phyloP scores from a whole-genome alignment of 2,329 filamentous ascomycete genomes.

The Ascochyta rabiei region DNA sequence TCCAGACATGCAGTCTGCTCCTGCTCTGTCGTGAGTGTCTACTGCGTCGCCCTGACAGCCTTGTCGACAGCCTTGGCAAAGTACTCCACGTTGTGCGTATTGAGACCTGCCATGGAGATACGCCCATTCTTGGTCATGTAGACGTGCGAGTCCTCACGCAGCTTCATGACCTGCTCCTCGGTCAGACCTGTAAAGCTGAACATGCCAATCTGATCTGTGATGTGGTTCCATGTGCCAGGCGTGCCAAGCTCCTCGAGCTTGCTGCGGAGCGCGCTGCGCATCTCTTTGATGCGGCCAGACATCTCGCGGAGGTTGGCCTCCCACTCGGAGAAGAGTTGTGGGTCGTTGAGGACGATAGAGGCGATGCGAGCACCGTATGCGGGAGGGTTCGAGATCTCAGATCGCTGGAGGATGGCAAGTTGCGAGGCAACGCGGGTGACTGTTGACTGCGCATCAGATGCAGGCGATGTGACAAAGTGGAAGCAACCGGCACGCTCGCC shows the following conservation, averaged over 20 bases:
- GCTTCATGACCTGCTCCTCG: constrained; percentile 73
- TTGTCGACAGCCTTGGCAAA: constrained; percentile 88
- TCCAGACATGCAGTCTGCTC: neutral
- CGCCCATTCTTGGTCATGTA: constrained; percentile 98
- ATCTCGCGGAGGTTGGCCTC: constrained; percentile 89
- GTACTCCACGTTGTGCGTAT: constrained; percentile 90
- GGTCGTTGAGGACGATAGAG: constrained; percentile 81
- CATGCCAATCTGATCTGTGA: constrained; percentile 99
- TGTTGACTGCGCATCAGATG: constrained; percentile 67
- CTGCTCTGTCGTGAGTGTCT: constrained; percentile 10
- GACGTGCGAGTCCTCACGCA: constrained; percentile 74
- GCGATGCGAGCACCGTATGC: constrained; percentile 93
- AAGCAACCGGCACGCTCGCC: constrained; percentile 96
- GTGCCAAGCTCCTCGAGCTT: constrained; percentile 86
- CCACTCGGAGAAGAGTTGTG: constrained; percentile 84
- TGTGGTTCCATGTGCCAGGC: constrained; percentile 93
- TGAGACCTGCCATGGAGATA: constrained; percentile 98
- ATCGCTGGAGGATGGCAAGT: constrained; percentile 91
- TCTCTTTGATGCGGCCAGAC: constrained; percentile 92
- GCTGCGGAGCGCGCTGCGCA: constrained; percentile 77
- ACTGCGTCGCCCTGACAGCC: constrained; percentile 68
- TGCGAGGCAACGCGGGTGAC: constrained; percentile 76
- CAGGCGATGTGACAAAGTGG: constrained; percentile 83
- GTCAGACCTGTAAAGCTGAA: constrained; percentile 89
- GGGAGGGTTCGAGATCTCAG: constrained; percentile 96